A percentile compares a stretch with the other conserved stretches of the same genome.
Evolutionary conservation across 2,329 filamentous ascomycete genomes (phyloP).

Genomic region (Penicillium sp.): DNA sequence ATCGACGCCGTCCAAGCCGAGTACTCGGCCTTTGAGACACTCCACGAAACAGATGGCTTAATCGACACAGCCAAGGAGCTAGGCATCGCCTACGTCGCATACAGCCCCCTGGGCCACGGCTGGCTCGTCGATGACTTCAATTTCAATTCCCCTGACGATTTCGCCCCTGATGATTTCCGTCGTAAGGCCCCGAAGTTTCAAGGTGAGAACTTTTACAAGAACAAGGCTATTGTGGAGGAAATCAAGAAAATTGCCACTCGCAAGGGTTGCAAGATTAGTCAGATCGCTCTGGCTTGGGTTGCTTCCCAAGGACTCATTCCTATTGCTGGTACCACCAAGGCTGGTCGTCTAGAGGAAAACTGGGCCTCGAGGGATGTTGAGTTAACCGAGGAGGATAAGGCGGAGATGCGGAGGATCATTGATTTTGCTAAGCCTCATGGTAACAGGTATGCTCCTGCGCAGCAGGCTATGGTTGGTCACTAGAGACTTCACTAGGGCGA

Average conservation of each 20-base stretch:
- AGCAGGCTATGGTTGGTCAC: constrained; percentile 29
- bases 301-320: constrained; percentile 45
- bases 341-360: constrained; percentile 42
- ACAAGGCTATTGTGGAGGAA: constrained; percentile 43
- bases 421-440: constrained; percentile 40
- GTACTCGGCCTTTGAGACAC: constrained; percentile 46
- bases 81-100: constrained; percentile 47
- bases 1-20: constrained; percentile 51
- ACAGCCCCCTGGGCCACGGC: constrained; percentile 50
- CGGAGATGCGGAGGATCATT: constrained; percentile 42
- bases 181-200: constrained; percentile 38
- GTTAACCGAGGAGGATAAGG: constrained; percentile 39
- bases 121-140: constrained; percentile 49
- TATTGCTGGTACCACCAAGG: constrained; percentile 50
- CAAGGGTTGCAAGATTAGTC: constrained; percentile 35
- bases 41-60: constrained; percentile 43
- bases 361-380: constrained; percentile 39
- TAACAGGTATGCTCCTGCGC: constrained; percentile 31
- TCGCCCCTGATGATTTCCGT: constrained; percentile 45
- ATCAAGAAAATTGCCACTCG: constrained; percentile 41
- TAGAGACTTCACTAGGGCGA: background rate
- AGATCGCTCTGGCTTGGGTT: constrained; percentile 45
- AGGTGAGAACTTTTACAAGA: constrained; percentile 49
- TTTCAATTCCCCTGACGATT: constrained; percentile 48
- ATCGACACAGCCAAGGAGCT: constrained; percentile 46